Base-by-base conservation (phyloP, 192 early-diverging fungal species). In the Podila epicladia region DNA sequence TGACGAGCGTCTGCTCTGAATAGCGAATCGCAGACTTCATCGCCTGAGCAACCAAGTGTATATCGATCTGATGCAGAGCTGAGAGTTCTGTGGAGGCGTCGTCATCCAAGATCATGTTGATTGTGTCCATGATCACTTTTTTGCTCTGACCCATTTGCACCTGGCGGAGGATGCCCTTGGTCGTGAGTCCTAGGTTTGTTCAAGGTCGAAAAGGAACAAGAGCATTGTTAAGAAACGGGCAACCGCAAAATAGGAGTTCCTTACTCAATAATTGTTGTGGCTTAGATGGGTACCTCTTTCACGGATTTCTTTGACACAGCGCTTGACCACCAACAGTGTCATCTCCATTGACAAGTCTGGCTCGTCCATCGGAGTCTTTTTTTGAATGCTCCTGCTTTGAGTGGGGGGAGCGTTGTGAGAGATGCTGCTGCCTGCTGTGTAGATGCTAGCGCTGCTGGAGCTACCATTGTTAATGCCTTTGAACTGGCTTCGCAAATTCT, bases 21-120 rank as follows among this genome's bases (percentile, higher is more conserved):
- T 80, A 69, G 17, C 77, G 70, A 24, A 80, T 73, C 29, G 77
- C 77, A 53, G 58, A 72, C 51, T 80, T 80, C 77, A 80, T 80
- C n/a, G 77, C 77, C 24, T 80, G 77, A 9, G 77, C 77, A 20
- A 80, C 77, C 55, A 73, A 22, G 38, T 80, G 77, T 35, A 80
- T 73, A 35, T 80, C 77, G 58, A 80, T 29, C 9, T 73, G 65
- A 45, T 69, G 77, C 37, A 80, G 33, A 3, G 66, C 61, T 26
- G 77, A 80, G 60, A 80, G 77, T n/a, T 64, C 77, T 17, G 77
- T 80, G 48, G 35, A 69, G 41, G 71, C 71, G 33, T 80, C 77
- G 29, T 80, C 77, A 28, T 80, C 77, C 19, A 80, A 71, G 32
- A 80, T 80, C 62, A 72, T 72, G 26, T 69, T 69, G 63, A 80